Base-by-base conservation (phyloP, 139 green algal genomes). In the Chlamydomonas applanata region DNA sequence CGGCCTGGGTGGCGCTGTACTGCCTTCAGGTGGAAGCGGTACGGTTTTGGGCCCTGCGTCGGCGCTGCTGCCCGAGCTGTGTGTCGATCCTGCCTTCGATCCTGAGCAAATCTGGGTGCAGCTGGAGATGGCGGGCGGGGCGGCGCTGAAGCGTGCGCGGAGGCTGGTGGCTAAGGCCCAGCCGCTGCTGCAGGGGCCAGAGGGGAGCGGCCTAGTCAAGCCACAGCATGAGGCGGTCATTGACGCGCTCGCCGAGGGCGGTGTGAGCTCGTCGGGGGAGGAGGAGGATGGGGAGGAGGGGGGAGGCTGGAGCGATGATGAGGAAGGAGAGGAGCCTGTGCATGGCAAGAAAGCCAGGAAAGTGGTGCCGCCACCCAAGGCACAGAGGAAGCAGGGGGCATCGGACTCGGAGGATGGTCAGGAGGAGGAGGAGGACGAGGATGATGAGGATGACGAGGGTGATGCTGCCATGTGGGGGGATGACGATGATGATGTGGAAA, bases 81-180 rank as follows among this genome's bases (percentile, higher is more conserved):
- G 82, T 73, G 79, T 76, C 5, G 81, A 74, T 32, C 73, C 75
- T 2, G 65, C 59, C 5, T 90, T 90, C 80, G 81, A 90, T 59
- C 72, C 74, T 4, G 85, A 90, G 79, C 85, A 90, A 69, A 78
- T 86, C 25, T 86, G 76, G 67, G 54, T 86, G 44, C 77, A 90
- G 62, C 36, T 80, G 30, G 76, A 83, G 36, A 17, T 66, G 20
- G 81, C 81, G 3, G 77, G 62, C 0, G 54, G 71, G 33, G 36
- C 68, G 0, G 69, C 74, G 3, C 62, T 90, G 71, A 65, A 68
- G 30, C 63, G 59, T 0, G 76, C 80, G 4, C 69, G 22, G 33
- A 32, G 19, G 61, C 61, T 63, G 40, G 22, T 46, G 46, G 29
- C 29, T 3, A 49, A 13, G 22, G n/a, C 22, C 66, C 3, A 2